Evolutionary conservation across 257 asterid species (phyloP).

Genomic region (Marsdenia floribunda): DNA sequence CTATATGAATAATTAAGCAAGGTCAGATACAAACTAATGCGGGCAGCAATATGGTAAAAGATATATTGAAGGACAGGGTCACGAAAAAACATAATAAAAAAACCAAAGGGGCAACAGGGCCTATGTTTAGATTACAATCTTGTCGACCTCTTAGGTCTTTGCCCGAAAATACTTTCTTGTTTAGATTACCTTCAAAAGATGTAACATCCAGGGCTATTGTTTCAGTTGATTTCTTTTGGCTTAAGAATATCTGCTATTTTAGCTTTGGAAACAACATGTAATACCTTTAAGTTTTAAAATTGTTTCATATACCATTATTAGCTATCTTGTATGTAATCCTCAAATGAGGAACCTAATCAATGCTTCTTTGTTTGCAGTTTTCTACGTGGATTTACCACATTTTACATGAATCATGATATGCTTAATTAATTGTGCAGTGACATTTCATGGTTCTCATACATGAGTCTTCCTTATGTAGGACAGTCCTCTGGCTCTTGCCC

Average conservation of each 20-base stretch:
- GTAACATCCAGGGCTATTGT: no score
- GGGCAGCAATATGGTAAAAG: neutral
- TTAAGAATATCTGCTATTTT: neutral
- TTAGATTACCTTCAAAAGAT: neutral
- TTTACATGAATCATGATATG: neutral
- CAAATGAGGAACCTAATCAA: neutral
- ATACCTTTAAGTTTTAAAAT: neutral
- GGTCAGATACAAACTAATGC: neutral
- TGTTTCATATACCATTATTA: neutral
- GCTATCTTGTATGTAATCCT: neutral
- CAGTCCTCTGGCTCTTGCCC: constrained; percentile 98
- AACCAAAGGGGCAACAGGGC: neutral
- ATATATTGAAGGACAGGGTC: neutral
- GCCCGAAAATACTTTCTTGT: neutral
- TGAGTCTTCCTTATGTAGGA: constrained; percentile 40
- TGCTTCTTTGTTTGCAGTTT: neutral
- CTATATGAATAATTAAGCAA: neutral
- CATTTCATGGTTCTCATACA: constrained; percentile 13
- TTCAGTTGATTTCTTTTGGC: neutral
- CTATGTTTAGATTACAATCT: neutral
- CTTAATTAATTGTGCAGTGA: neutral
- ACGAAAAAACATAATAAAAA: neutral
- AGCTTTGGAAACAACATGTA: neutral
- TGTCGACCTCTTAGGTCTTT: neutral
- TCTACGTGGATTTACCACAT: neutral